phyloP scores from a whole-genome alignment of 306 rosid species.

The Vigna nakashimae region DNA sequence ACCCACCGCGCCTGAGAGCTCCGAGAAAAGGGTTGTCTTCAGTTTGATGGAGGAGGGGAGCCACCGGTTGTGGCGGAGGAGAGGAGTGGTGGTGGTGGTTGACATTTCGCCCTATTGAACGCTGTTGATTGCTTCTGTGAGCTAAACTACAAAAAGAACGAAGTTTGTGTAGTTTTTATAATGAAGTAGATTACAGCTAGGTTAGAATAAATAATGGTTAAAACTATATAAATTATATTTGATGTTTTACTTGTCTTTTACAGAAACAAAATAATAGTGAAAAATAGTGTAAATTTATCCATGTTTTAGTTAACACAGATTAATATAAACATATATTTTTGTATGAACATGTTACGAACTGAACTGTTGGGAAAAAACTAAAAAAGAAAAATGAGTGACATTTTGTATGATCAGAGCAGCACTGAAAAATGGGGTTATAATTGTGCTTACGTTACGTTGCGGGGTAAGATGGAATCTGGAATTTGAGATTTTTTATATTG shows the following conservation, averaged over 20 bases:
- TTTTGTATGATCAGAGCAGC: neutral
- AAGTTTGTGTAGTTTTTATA: too few species aligned
- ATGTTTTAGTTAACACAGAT: too few species aligned
- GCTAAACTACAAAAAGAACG: neutral
- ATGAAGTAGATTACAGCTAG: too few species aligned
- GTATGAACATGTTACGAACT: too few species aligned
- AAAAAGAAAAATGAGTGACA: neutral
- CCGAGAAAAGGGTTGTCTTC: slow-evolving; percentile 58
- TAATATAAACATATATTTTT: too few species aligned
- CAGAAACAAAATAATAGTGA: too few species aligned
- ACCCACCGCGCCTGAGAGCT: slow-evolving; percentile 84
- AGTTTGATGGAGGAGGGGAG: slow-evolving; percentile 58
- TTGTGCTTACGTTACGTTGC: neutral
- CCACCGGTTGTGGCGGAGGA: slow-evolving; percentile 47
- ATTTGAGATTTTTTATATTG: neutral
- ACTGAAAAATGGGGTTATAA: neutral
- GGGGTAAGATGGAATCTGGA: slow-evolving; percentile 6
- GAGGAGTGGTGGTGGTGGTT: slow-evolving; percentile 26
- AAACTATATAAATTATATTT: too few species aligned
- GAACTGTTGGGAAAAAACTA: too few species aligned
- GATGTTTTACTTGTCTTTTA: too few species aligned
- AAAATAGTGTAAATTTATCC: too few species aligned
- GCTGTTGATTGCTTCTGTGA: too few species aligned
- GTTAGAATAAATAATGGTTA: too few species aligned
- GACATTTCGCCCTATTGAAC: neutral